Percentiles rank a stretch among this genome's conserved stretches.
Conservation (phyloP, 202 grass and related monocot genomes). For the Cymbopogon flexuosus region DNA sequence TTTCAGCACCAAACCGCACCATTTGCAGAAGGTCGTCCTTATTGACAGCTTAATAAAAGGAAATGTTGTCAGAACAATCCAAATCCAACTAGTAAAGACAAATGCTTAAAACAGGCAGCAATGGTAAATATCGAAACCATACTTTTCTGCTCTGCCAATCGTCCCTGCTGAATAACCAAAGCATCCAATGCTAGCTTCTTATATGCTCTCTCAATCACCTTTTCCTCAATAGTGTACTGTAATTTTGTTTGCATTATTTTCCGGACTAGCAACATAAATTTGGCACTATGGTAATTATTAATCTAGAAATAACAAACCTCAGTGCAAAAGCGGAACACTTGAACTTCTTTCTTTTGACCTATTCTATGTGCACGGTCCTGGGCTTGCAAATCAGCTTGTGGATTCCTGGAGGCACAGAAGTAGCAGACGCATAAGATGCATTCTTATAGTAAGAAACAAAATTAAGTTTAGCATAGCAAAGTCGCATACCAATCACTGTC, state of each 20-base stretch:
- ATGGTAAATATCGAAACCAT: slow-evolving; percentile 13
- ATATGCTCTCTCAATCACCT: slow-evolving; percentile 97
- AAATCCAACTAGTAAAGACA: not conserved
- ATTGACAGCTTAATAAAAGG: slow-evolving; percentile 74
- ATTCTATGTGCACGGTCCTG: slow-evolving; percentile 98
- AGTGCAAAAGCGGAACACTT: slow-evolving; percentile 98
- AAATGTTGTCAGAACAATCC: slow-evolving; percentile 26
- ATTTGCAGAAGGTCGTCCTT: slow-evolving; percentile 98
- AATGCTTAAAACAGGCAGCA: slow-evolving; percentile 8
- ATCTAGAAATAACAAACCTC: slow-evolving; percentile 57
- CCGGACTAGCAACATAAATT: slow-evolving; percentile 11
- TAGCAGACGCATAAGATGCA: not conserved
- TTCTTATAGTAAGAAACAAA: not conserved
- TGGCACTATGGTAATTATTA: not conserved
- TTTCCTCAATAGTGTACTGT: slow-evolving; percentile 97
- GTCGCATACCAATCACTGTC: slow-evolving; percentile 78
- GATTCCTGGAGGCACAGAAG: slow-evolving; percentile 65
- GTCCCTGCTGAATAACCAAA: slow-evolving; percentile 97
- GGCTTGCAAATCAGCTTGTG: slow-evolving; percentile 95
- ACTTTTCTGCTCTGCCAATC: slow-evolving; percentile 94
- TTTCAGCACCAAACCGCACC: slow-evolving; percentile 98
- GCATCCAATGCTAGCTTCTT: slow-evolving; percentile 99
- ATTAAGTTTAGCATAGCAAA: slow-evolving; percentile 26
- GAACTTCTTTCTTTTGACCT: slow-evolving; percentile 98
- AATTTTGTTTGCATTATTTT: slow-evolving; percentile 33